These are phyloP conservation scores for Baorangia bicolor DNA, from an alignment of 768 basidiomycete species.

Conservation along the genomic window DNA sequence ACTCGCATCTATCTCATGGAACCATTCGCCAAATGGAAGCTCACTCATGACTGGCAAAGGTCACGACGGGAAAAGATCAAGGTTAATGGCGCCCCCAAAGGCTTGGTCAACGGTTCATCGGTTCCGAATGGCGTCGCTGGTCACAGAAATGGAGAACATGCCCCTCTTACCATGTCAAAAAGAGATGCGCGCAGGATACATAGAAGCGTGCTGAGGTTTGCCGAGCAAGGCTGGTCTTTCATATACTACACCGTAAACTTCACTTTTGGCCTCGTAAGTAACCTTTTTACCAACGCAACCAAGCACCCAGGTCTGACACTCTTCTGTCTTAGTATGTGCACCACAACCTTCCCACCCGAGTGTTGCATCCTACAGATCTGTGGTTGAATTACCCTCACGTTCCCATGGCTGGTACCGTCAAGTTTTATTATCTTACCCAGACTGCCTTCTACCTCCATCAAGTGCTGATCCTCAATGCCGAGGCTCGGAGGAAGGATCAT, in stretches of 20 bases:
- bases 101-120: conserved; percentile 21
- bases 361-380: conserved; percentile 61
- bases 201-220: conserved; percentile 79
- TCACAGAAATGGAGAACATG: conserved; percentile 23
- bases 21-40: conserved; percentile 78
- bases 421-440: conserved; percentile 87
- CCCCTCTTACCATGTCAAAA: conserved; percentile 24
- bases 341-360: conserved; percentile 60
- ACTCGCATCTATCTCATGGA: conserved; percentile 71
- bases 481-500: conserved; percentile 90
- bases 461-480: conserved; percentile 88
- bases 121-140: conserved; percentile 32
- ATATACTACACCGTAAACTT: conserved; percentile 80
- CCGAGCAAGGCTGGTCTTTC: conserved; percentile 92
- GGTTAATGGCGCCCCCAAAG: conserved; percentile 28
- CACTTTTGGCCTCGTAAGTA: conserved; percentile 79
- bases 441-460: conserved; percentile 91
- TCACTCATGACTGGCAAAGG: conserved; percentile 50
- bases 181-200: conserved; percentile 62
- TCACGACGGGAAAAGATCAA: conserved; percentile 21
- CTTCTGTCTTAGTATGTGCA: conserved; percentile 69
- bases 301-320: conserved; percentile 4
- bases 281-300: conserved; percentile 11
- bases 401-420: conserved; percentile 75
- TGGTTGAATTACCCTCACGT: conserved; percentile 86